These are phyloP conservation scores for Chlorella sp. DNA, from an alignment of 139 green algal species.

Conservation along the genomic window DNA sequence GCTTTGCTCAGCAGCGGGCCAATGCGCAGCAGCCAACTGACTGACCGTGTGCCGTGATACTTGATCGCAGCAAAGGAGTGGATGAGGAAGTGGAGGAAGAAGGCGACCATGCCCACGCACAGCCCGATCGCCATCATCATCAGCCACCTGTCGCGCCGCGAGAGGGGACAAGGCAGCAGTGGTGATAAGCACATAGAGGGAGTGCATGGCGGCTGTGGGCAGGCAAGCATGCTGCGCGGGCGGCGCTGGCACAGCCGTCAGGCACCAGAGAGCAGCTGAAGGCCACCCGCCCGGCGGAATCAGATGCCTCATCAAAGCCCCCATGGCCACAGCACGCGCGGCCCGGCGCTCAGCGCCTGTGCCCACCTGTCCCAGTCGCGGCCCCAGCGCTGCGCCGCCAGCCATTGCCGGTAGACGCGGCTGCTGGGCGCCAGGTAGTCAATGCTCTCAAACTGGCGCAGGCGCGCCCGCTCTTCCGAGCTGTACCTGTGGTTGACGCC, in stretches of 20 bases:
- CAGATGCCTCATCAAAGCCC: no score
- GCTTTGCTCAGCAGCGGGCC: no score
- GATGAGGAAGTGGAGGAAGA: conserved; percentile 75
- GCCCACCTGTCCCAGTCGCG: conserved; percentile 75
- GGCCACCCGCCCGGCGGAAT: no score
- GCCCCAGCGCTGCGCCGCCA: conserved; percentile 58
- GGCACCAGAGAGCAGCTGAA: no score
- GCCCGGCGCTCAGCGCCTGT: no score
- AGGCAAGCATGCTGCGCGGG: no score
- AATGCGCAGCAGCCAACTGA: neutral
- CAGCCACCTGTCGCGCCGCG: no score
- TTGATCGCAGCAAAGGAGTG: conserved; percentile 63
- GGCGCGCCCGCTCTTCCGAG: conserved; percentile 59
- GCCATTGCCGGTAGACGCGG: conserved; percentile 78
- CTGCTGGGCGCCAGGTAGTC: conserved; percentile 89
- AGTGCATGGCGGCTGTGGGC: no score
- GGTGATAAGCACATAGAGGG: no score
- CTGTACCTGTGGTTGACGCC: conserved; percentile 74
- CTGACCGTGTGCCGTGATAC: conserved; percentile 66
- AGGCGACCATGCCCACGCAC: conserved; percentile 70
- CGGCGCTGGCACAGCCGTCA: no score
- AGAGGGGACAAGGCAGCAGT: no score
- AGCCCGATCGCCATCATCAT: conserved; percentile 88
- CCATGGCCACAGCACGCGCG: no score
- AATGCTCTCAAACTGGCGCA: conserved; percentile 77